Evolutionary conservation across 1,284 basidiomycete genomes (phyloP), one percentile per base, ranked within the genome.

Genomic region (Cutaneotrichosporon dermatis): DNA sequence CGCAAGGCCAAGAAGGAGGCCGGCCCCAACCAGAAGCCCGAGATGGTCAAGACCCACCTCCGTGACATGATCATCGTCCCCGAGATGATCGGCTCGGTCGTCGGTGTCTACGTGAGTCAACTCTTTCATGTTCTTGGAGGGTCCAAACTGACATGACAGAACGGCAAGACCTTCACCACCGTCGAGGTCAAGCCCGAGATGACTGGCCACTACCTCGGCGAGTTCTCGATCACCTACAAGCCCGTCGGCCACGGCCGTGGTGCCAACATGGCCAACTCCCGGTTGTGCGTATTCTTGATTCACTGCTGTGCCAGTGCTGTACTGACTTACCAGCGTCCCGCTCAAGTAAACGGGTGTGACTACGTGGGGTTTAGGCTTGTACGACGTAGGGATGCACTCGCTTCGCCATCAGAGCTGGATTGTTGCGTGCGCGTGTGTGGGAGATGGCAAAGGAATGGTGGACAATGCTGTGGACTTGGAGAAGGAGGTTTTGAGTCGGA

Each of bases 161-260:
- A 79, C 76, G 77, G 77, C 61, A 79, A 91, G 88, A 88, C 90
- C 66, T 95, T 94, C 85, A 93, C 92, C 84, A 88, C 90, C 54
- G 92, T 98, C 66, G 93, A 98, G 83, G 94, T 99, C 85, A 99
- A 96, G 85, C 94, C 96, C 71, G 96, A 99, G 82, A 98, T 98
- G 96, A 91, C 90, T 67, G 96, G 95, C 68, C 93, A 95, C 86
- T 99, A 99, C 85, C 92, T 99, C 74, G 94, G 84, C 70, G 95
- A 99, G 83, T 84, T 83, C 79, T 83, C 83, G 72, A 89, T 89
- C 82, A 93, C 92, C 67, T 99, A 98, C 90, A 87, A 89, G 80
- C 94, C 95, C 77, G 95, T 98, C 81, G 94, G 94, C 84, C 96
- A 99, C 86, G 95, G 95, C 86, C 92, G 94, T 77, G 94, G 94